A percentile compares a stretch with the other conserved stretches of the same genome.
phyloP scores from a whole-genome alignment of 352 stramenopile genomes.

The Globisporangium polare region DNA sequence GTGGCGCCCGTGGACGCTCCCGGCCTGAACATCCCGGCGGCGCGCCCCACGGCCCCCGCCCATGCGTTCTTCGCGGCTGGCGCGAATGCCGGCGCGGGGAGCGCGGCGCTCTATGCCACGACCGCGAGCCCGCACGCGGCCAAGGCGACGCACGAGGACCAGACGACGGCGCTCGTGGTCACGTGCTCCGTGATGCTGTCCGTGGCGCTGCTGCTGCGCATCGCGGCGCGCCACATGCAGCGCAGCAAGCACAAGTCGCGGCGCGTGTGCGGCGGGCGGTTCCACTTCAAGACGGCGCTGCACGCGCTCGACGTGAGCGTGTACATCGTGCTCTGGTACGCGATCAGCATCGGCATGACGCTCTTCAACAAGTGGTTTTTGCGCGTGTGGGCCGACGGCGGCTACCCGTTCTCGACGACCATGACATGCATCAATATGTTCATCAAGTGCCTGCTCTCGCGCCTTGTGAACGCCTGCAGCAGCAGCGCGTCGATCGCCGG shows the following conservation, averaged over 20 bases:
- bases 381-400: constrained; percentile 58
- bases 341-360: constrained; percentile 84
- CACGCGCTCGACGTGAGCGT: constrained; percentile 69
- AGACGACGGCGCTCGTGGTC: constrained; percentile 46
- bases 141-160: constrained; percentile 25
- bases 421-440: constrained; percentile 84
- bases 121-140: not conserved
- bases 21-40: constrained; percentile 7
- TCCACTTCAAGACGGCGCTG: constrained; percentile 24
- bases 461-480: constrained; percentile 47
- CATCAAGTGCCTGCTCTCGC: constrained; percentile 64
- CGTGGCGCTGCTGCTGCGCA: constrained; percentile 38
- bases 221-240: constrained; percentile 35
- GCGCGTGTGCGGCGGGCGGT: constrained; percentile 14
- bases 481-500: constrained; percentile 16
- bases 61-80: constrained; percentile 1
- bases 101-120: not conserved
- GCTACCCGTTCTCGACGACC: constrained; percentile 71
- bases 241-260: constrained; percentile 19
- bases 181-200: constrained; percentile 64
- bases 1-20: not conserved
- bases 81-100: not conserved
- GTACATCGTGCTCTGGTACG: constrained; percentile 76
- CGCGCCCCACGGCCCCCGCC: not conserved
- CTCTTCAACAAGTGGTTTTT: constrained; percentile 86